Evolutionary conservation across 176 grass and related monocot species (phyloP).

Genomic region (Carex littledalei): DNA sequence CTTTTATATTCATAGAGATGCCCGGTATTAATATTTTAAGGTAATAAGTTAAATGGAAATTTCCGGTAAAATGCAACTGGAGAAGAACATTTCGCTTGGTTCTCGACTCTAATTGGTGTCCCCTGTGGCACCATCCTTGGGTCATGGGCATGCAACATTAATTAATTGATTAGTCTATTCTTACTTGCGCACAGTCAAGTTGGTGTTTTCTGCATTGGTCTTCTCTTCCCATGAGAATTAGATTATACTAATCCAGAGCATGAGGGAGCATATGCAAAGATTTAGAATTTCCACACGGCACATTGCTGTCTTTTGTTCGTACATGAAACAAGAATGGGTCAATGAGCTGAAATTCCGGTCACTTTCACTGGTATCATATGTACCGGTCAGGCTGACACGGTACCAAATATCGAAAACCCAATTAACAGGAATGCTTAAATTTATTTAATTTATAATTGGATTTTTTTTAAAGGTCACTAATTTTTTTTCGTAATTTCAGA

Average conservation of each 20-base stretch:
- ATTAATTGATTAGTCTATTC: background rate
- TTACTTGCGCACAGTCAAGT: background rate
- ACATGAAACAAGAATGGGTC: background rate
- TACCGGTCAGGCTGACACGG: background rate
- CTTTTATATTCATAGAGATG: too few relatives aligned
- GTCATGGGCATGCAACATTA: conserved; percentile 15
- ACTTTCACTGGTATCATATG: background rate
- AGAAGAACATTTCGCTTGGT: background rate
- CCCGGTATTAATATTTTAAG: background rate
- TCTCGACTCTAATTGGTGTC: background rate
- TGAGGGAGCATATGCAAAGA: conserved; percentile 13
- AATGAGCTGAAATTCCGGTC: background rate
- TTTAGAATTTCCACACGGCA: conserved; percentile 15
- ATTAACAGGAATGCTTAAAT: background rate
- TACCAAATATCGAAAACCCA: background rate
- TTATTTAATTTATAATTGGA: background rate
- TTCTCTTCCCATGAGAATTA: background rate
- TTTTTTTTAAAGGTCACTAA: background rate
- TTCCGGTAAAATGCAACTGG: background rate
- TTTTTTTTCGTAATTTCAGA: background rate
- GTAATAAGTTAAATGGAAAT: background rate
- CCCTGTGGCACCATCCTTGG: conserved; percentile 12
- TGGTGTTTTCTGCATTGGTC: conserved; percentile 10
- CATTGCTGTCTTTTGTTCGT: conserved; percentile 17
- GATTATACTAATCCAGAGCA: conserved; percentile 14